phyloP scores from a whole-genome alignment of 2,329 filamentous ascomycete species.

The Neurospora sp. region DNA sequence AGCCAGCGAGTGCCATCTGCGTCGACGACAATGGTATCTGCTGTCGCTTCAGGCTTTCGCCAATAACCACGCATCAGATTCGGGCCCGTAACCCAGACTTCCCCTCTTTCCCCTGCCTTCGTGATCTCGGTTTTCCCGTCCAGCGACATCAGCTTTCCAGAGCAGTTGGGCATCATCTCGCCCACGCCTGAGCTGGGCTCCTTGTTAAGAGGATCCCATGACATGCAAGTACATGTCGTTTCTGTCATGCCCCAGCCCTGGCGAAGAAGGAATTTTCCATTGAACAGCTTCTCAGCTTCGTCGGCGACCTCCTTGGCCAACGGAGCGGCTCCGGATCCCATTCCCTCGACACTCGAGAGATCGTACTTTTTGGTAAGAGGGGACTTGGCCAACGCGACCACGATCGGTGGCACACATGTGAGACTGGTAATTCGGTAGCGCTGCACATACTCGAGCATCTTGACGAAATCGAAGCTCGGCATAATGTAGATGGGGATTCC shows the following conservation, averaged over 20 bases:
- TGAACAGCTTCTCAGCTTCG: constrained; percentile 49
- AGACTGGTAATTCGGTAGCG: constrained; percentile 58
- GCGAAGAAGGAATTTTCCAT: constrained; percentile 26
- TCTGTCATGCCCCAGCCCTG: constrained; percentile 91
- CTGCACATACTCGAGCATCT: constrained; percentile 59
- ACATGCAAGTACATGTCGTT: constrained; percentile 58
- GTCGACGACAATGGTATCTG: constrained; percentile 40
- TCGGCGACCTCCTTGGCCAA: constrained; percentile 44
- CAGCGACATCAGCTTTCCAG: constrained; percentile 54
- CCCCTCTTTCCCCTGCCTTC: constrained; percentile 45
- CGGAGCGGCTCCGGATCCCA: constrained; percentile 62
- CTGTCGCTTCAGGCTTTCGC: constrained; percentile 58
- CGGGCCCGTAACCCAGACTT: constrained; percentile 64
- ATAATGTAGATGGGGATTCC: constrained; percentile 67
- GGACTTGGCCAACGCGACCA: constrained; percentile 63
- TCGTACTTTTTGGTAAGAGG: constrained; percentile 57
- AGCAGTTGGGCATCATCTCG: constrained; percentile 58
- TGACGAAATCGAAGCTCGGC: constrained; percentile 64
- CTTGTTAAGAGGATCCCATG: constrained; percentile 46
- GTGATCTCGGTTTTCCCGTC: constrained; percentile 43
- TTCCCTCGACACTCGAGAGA: constrained; percentile 49
- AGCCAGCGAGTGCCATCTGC: constrained; percentile 51
- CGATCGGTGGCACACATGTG: constrained; percentile 62
- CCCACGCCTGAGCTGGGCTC: constrained; percentile 44
- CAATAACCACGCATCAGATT: constrained; percentile 72